Base-by-base conservation (phyloP, 225 moss, liverwort and hornwort species). In the Sphagnum tenellum region DNA sequence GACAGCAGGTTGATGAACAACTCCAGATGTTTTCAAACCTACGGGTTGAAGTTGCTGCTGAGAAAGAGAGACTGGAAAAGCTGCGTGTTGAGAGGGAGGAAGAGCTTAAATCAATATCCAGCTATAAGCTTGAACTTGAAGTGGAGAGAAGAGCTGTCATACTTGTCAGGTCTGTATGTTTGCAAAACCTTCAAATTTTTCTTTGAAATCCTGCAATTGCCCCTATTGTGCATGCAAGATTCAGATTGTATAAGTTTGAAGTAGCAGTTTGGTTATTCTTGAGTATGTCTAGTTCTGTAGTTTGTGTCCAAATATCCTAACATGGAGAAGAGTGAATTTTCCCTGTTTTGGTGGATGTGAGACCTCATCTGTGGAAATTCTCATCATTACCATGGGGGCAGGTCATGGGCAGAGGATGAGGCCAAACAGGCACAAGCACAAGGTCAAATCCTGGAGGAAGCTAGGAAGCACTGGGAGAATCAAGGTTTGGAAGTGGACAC, bases 401-500 rank as follows among this genome's bases (percentile, higher is more conserved):
- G 98, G 70, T 63, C 78, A 52, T 93, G 89, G 77, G 93, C 93
- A 66, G 98, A 93, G 67, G 89, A 99, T 70, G 98, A 99, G 82
- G 93, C 98, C 29, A 79, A 84, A 59, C 87, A 77, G 70, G 87
- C 93, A 47, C 88, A 87, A 9, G 74, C 81, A 63, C 90, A 90
- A 44, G 76, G 76, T 44, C 67, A 89, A 66, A 59, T 87, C 48
- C 72, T 92, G 3, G 82, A 92, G 61, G 72, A 85, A 49, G 85
- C 71, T 47, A 81, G 81, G 49, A 85, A 65, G 55, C 69, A 78
- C 13, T 87, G 83, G 78, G 76, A 83, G 64, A 71, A 53, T 44
- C 73, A 82, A 65, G 82, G 80, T 45, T 75, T 86, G 64, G 50
- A 80, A 66, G 80, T 80, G n/a, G 75, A 75, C 59, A 75, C 77